These are phyloP conservation scores for Actinomortierella wolfii DNA, from an alignment of 371 early-diverging fungal genomes.

Conservation along the genomic window DNA sequence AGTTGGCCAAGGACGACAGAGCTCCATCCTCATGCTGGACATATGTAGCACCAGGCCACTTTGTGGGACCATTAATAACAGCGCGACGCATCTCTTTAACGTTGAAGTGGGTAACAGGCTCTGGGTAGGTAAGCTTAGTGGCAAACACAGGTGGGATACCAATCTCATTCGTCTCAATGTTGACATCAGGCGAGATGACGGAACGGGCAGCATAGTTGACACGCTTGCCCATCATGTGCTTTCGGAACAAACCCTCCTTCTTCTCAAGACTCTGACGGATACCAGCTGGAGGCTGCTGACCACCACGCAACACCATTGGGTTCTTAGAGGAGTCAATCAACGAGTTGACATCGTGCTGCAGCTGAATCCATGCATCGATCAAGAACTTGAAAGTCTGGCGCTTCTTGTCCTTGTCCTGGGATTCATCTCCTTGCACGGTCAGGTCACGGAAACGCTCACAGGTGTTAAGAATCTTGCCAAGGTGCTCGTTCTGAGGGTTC, in stretches of 20 bases:
- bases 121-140: constrained; percentile 96
- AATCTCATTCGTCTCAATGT: constrained; percentile 98
- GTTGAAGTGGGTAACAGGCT: constrained; percentile 97
- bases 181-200: constrained; percentile 99
- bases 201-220: constrained; percentile 99
- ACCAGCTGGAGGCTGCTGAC: constrained; percentile 76
- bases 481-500: constrained; percentile 90
- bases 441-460: constrained; percentile 72
- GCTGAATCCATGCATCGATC: constrained; percentile 78
- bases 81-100: constrained; percentile 88
- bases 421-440: constrained; percentile 53
- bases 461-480: constrained; percentile 86
- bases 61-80: constrained; percentile 98
- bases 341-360: constrained; percentile 91
- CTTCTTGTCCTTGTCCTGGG: constrained; percentile 45
- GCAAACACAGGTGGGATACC: constrained; percentile 99
- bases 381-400: constrained; percentile 55
- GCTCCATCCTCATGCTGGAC: constrained; percentile 95
- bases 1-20: constrained; percentile 75
- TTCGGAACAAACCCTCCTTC: constrained; percentile 99
- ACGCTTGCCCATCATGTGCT: constrained; percentile 99
- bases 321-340: constrained; percentile 93
- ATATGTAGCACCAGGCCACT: constrained; percentile 98
- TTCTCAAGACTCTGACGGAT: constrained; percentile 98
- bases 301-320: constrained; percentile 56